These are phyloP conservation scores for Pistacia vera DNA, from an alignment of 345 rosid genomes.

Conservation along the genomic window DNA sequence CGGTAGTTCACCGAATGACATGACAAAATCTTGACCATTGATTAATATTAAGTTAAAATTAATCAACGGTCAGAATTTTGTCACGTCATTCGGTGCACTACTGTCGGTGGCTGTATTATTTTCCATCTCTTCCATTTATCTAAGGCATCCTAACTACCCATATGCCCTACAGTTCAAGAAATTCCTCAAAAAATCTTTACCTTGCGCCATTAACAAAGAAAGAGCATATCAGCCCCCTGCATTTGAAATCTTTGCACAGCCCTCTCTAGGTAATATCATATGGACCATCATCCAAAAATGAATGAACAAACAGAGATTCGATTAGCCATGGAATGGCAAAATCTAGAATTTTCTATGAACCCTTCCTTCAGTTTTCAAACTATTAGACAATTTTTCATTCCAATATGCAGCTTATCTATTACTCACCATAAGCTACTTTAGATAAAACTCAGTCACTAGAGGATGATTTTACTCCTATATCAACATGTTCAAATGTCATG, in stretches of 20 bases:
- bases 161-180: neutral
- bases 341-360: too few species aligned
- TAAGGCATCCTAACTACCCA: neutral
- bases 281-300: neutral
- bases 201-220: neutral
- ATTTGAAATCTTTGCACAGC: neutral
- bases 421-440: neutral
- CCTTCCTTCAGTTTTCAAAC: too few species aligned
- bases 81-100: too few species aligned
- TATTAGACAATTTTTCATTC: neutral
- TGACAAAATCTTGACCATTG: too few species aligned
- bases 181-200: neutral
- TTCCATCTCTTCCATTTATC: neutral
- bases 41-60: too few species aligned
- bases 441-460: neutral
- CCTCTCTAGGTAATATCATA: neutral
- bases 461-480: neutral
- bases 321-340: neutral
- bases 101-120: too few species aligned
- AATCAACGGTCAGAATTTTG: too few species aligned
- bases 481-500: neutral
- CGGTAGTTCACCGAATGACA: too few species aligned
- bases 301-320: neutral
- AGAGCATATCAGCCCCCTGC: conserved; percentile 1
- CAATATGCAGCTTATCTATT: neutral